These are phyloP conservation scores for Botrytis aclada DNA, from an alignment of 2,329 filamentous ascomycete genomes.

Conservation along the genomic window DNA sequence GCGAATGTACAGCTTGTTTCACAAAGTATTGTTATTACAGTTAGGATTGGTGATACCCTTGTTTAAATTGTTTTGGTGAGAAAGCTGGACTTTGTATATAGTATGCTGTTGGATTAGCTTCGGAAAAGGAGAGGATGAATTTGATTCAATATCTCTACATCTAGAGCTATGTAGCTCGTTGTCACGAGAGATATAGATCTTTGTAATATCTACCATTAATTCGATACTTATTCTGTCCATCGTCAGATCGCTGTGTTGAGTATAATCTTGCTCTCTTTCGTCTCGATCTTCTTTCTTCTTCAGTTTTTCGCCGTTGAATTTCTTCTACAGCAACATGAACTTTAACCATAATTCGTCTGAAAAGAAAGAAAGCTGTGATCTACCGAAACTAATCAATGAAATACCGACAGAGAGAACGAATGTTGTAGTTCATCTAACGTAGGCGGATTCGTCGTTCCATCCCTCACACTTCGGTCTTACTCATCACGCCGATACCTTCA, in stretches of 20 bases:
- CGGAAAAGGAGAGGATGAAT: background rate
- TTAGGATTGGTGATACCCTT: background rate
- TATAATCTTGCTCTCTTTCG: background rate
- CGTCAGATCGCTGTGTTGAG: background rate
- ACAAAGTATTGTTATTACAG: constrained; percentile 40
- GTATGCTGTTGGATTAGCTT: background rate
- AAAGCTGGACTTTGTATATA: background rate
- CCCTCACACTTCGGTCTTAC: background rate
- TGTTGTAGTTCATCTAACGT: background rate
- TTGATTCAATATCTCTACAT: background rate
- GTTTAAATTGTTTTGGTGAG: background rate
- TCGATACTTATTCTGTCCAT: background rate
- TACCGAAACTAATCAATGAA: background rate
- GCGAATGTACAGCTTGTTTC: constrained; percentile 42
- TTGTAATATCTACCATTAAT: background rate
- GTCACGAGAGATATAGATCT: no score
- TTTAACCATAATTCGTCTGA: background rate
- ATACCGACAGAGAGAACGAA: background rate
- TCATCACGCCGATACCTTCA: background rate
- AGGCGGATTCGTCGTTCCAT: background rate
- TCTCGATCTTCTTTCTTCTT: background rate
- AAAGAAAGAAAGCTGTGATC: background rate
- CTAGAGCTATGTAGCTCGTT: background rate
- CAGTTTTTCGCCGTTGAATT: background rate
- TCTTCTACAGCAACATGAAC: background rate